Base-by-base conservation (phyloP, 2,329 filamentous ascomycete species). In the Phialophora verrucosa region DNA sequence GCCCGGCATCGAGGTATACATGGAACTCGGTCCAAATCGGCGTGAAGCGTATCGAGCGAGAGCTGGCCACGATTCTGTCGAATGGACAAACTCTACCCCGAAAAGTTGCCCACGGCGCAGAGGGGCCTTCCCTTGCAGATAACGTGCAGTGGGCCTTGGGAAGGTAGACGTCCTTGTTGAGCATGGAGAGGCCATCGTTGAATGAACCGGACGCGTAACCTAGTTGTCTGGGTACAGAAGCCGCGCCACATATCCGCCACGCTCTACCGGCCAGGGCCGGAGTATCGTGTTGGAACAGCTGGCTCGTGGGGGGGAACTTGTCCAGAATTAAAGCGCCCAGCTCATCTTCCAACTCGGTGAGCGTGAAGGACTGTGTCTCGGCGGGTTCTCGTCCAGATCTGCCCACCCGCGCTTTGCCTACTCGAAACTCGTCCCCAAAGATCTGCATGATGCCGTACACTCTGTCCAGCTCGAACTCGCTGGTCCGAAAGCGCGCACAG, bases 171-270 rank as follows among this genome's bases (percentile, higher is more conserved):
- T 53, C 50, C 27, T 53, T 53, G 25, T 53, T 53, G 50, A 53
- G 50, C 50, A 53, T 53, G 25, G 50, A 53, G 50, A 53, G 50
- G 20, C 50, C 50, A 29, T 53, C 50, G 14, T 53, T 53, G 50
- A 53, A 53, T 6, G 50, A 53, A 11, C 50, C 50, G 6, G 50
- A 53, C 50, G 50, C 50, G 25, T 23, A 53, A 10, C 50, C 50
- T 2, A 53, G 50, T 17, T 53, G 50, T 53, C 50, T 11, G 14
- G 50, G 50, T 17, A 53, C 50, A 6, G 50, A 53, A 17, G 50
- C 50, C 25, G 20, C 14, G 12, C 50, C 50, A 29, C 50, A 53
- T 53, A 53, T 53, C 25, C 50, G 50, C 50, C 50, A 53, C 8
- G 20, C 50, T 17, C 25, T 53, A 1, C 50, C 50, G 5, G 27